phyloP scores from a whole-genome alignment of 2,329 filamentous ascomycete species.

The Claviceps sp. region DNA sequence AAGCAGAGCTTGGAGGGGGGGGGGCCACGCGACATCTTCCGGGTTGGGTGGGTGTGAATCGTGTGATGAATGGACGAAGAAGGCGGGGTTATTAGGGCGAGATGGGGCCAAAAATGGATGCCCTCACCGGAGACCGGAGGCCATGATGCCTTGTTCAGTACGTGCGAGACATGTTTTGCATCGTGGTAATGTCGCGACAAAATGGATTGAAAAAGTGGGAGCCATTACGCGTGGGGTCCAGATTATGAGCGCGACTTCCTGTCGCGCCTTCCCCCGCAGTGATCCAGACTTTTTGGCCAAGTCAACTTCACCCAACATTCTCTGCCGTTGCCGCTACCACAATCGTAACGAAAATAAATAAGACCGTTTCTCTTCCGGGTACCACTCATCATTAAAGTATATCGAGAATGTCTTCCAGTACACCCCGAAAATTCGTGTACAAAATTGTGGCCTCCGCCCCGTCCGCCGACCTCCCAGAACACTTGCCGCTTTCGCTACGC shows the following conservation, averaged over 20 bases:
- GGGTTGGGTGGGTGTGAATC: neutral
- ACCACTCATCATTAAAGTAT: too few species aligned
- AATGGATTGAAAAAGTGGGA: neutral
- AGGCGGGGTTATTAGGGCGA: too few species aligned
- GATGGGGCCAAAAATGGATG: too few species aligned
- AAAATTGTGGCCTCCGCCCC: slow-evolving; percentile 45
- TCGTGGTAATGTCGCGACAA: neutral
- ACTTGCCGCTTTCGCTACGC: slow-evolving; percentile 44
- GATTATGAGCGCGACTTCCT: neutral
- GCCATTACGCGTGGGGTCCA: neutral
- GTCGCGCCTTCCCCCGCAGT: neutral
- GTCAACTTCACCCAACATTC: neutral
- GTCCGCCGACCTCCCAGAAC: slow-evolving; percentile 36
- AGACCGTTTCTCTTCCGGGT: too few species aligned
- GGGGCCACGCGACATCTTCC: slow-evolving; percentile 42
- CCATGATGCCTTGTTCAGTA: neutral
- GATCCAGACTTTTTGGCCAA: neutral
- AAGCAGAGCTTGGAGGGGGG: slow-evolving; percentile 52
- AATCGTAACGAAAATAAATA: neutral
- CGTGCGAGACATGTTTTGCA: neutral
- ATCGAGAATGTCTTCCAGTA: slow-evolving; percentile 1
- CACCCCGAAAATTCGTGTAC: slow-evolving; percentile 36
- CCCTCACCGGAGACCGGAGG: neutral
- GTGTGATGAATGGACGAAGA: neutral
- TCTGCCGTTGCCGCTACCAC: neutral